Base-by-base conservation (phyloP, 768 basidiomycete species). In the Termitomyces sp. region DNA sequence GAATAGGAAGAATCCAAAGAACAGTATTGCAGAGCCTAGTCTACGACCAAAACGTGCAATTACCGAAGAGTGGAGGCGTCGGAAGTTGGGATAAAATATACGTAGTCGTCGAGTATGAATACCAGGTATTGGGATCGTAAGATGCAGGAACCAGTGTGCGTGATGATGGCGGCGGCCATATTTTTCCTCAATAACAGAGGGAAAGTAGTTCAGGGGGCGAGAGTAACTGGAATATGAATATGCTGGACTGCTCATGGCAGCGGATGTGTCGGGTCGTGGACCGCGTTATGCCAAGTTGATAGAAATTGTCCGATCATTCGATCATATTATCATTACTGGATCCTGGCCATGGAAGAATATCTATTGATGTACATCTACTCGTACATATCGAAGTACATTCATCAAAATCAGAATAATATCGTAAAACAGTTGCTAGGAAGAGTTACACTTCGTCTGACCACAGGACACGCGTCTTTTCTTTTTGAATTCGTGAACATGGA, bases 141-240 rank as follows among this genome's bases (percentile, higher is more conserved):
- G 63, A 33, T 80, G 75, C 46, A 85, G 68, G 52, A 83, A 80
- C 86, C 86, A 88, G 15, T 83, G 74, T 6, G 70, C 10, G 14
- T 21, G 62, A 63, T 63, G 73, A 58, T 64, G 74, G 42, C 78
- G 78, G 64, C 76, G 75, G 57, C 75, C 73, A 67, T 80, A 75
- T 71, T 89, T 89, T 71, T 89, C 87, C 61, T 83, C 78, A 26
- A 85, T 78, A 51, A 84, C 77, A 44, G 83, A 81, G 52, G 64
- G 60, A 46, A 67, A 62, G 42, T 64, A 68, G 43, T 66, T 67
- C 43, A 69, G 66, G 53, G 71, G 70, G 48, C 72, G 61, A 30
- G 17, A 50, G 37, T 44, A 47, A 50, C 42, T 41, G 43, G 40
- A 45, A 26, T 55, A 61, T 17, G 40, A 45, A 26, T 55, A 61